Percentiles rank a stretch among this genome's conserved stretches.
phyloP scores from a whole-genome alignment of 2,329 filamentous ascomycete species.

The Hymenoscyphus fructigenus region DNA sequence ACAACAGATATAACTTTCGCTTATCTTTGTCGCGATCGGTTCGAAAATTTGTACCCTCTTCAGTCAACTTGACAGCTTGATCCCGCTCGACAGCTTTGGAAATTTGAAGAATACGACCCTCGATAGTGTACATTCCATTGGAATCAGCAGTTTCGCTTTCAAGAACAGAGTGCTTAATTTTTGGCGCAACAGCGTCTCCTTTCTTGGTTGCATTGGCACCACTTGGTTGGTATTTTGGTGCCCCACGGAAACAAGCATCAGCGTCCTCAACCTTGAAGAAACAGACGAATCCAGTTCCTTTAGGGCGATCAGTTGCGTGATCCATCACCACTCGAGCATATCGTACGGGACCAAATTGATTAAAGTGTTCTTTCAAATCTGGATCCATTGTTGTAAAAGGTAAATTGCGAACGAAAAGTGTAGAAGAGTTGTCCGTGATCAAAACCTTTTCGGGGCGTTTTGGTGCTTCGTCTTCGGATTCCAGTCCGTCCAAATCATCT shows the following conservation, averaged over 20 bases:
- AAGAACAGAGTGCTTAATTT: conserved; percentile 75
- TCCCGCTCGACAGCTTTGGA: conserved; percentile 81
- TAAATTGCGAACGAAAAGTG: conserved; percentile 89
- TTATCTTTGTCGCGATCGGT: conserved; percentile 80
- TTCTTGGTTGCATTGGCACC: conserved; percentile 37
- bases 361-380: conserved; percentile 79
- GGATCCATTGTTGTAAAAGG: conserved; percentile 87
- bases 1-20: conserved; percentile 81
- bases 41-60: conserved; percentile 61
- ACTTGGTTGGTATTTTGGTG: conserved; percentile 59
- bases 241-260: conserved; percentile 70
- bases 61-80: conserved; percentile 74
- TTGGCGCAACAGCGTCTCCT: conserved; percentile 35
- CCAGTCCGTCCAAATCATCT: conserved; percentile 39
- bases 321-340: conserved; percentile 94
- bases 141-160: conserved; percentile 83
- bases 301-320: conserved; percentile 77
- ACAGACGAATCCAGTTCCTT: conserved; percentile 92
- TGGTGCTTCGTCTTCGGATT: conserved; percentile 41
- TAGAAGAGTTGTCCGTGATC: conserved; percentile 66
- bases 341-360: conserved; percentile 80
- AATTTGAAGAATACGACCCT: conserved; percentile 83
- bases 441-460: conserved; percentile 39
- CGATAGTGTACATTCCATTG: conserved; percentile 82
- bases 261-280: conserved; percentile 79